These are phyloP conservation scores for Nakazawaea ambrosiae DNA, from an alignment of 805 yeast species.

Conservation along the genomic window DNA sequence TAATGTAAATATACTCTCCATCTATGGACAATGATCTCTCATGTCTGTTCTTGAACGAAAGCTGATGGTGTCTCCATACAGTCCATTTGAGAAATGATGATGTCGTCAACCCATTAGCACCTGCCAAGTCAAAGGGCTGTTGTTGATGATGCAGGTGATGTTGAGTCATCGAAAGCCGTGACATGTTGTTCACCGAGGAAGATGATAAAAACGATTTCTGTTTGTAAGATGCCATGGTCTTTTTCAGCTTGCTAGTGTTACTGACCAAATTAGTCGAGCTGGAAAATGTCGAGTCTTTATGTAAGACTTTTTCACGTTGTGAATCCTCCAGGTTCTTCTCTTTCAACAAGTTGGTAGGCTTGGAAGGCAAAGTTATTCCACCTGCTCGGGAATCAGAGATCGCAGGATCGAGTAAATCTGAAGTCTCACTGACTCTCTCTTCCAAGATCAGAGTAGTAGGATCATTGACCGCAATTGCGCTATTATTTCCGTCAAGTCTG, in stretches of 20 bases:
- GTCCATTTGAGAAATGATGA: conserved; percentile 69
- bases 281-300: not conserved
- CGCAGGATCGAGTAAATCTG: not conserved
- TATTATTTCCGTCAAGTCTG: no score
- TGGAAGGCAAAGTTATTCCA: not conserved
- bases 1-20: conserved; percentile 87
- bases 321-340: not conserved
- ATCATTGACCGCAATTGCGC: no score
- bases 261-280: no score
- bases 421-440: not conserved
- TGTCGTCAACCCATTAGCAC: conserved; percentile 4
- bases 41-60: conserved; percentile 72
- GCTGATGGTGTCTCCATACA: conserved; percentile 76
- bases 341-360: not conserved
- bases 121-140: not conserved
- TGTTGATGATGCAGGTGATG: not conserved
- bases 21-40: conserved; percentile 83
- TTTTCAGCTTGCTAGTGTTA: no score
- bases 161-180: not conserved
- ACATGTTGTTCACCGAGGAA: not conserved
- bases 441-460: not conserved
- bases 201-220: conserved; percentile 5
- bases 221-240: conserved; percentile 4
- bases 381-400: not conserved
- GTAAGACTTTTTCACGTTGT: not conserved